These are phyloP conservation scores for Leucosporidium creatinivorum DNA, from an alignment of 768 basidiomycete species.

Conservation along the genomic window DNA sequence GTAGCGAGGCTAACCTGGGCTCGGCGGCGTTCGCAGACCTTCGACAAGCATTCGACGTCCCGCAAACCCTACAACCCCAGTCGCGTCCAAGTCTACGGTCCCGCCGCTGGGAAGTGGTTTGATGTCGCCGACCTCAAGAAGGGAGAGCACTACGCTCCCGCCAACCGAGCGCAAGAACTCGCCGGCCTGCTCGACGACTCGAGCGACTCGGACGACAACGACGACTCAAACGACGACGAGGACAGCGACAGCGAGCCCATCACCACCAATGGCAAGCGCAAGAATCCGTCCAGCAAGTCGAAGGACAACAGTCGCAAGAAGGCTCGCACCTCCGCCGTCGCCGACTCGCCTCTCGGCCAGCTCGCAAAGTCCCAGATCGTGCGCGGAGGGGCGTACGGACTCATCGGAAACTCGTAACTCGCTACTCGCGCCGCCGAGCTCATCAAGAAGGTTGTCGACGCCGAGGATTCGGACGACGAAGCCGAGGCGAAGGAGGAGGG, in stretches of 20 bases:
- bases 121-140: slow-evolving; percentile 1
- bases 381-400: slow-evolving; percentile 18
- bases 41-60: not conserved
- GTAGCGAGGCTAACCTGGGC: not conserved
- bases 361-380: not conserved
- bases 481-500: not conserved
- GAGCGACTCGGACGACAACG: not conserved
- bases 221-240: not conserved
- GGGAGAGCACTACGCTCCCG: not conserved
- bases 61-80: slow-evolving; percentile 6
- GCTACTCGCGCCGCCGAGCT: slow-evolving; percentile 2
- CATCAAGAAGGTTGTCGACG: not conserved
- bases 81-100: slow-evolving; percentile 8
- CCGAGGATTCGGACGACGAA: not conserved
- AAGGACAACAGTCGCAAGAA: too few relatives aligned
- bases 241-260: too few relatives aligned
- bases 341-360: not conserved
- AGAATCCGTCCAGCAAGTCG: not conserved
- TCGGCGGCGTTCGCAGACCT: not conserved
- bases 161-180: not conserved
- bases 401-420: slow-evolving; percentile 25
- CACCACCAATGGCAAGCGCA: not conserved
- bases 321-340: not conserved
- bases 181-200: not conserved
- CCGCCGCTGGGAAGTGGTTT: not conserved